A percentile compares a stretch with the other conserved stretches of the same genome.
These are phyloP conservation scores for Kwoniella pini DNA, from an alignment of 768 basidiomycete species.

Conservation along the genomic window DNA sequence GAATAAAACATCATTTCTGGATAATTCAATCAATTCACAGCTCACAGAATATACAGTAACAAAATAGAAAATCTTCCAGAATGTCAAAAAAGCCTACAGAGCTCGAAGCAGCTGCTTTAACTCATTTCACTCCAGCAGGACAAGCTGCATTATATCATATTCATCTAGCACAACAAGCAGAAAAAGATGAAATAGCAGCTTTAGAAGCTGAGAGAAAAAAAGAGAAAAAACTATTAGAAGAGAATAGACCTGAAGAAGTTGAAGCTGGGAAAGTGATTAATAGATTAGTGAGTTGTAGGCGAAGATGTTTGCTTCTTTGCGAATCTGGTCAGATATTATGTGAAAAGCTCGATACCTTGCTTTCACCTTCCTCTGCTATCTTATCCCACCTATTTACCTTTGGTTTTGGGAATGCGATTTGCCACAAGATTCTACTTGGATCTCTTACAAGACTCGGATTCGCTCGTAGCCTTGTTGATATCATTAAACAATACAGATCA, in stretches of 20 bases:
- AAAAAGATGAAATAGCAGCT: conserved; percentile 23
- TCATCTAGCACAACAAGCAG: conserved; percentile 28
- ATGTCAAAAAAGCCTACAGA: conserved; percentile 27
- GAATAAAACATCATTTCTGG: too few species aligned
- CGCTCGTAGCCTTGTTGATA: too few species aligned
- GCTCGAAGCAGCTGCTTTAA: conserved; percentile 27
- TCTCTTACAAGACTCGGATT: too few species aligned
- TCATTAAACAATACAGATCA: conserved; percentile 37
- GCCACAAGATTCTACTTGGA: too few species aligned
- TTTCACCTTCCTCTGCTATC: too few species aligned
- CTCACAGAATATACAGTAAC: too few species aligned
- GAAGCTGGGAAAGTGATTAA: conserved; percentile 27
- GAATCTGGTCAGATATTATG: too few species aligned
- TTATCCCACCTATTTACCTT: too few species aligned
- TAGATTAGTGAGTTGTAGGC: conserved; percentile 21
- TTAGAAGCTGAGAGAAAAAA: conserved; percentile 24
- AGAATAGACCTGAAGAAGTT: conserved; percentile 31
- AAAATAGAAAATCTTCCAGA: too few species aligned
- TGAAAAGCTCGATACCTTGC: too few species aligned
- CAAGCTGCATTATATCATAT: conserved; percentile 39
- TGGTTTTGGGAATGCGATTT: too few species aligned
- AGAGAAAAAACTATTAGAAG: conserved; percentile 21
- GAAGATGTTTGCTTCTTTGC: not conserved
- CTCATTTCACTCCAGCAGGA: conserved; percentile 30
- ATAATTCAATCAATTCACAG: too few species aligned